phyloP scores from a whole-genome alignment of 139 green algal genomes.

The Pedinophyceae sp. region DNA sequence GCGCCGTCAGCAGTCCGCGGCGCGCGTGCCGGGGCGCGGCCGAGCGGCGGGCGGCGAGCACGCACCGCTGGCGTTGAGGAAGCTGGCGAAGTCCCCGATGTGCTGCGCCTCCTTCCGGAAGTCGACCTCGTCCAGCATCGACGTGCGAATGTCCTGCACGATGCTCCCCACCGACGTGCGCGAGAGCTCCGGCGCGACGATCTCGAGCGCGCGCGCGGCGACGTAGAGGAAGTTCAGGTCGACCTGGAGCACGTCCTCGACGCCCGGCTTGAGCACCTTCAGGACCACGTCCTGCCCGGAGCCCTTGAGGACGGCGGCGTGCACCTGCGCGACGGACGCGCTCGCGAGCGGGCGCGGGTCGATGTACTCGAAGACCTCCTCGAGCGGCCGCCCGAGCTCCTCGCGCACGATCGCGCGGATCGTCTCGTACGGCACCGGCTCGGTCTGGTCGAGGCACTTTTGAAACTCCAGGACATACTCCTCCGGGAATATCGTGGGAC shows the following conservation, averaged over 20 bases:
- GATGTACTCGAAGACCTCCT: conserved; percentile 65
- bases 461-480: conserved; percentile 95
- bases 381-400: conserved; percentile 48
- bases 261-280: conserved; percentile 82
- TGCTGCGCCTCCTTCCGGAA: conserved; percentile 70
- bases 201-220: conserved; percentile 4
- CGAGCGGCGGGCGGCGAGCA: too few relatives aligned
- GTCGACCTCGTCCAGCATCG: conserved; percentile 85
- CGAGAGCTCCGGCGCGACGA: conserved; percentile 40
- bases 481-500: conserved; percentile 79
- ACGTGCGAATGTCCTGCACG: conserved; percentile 44
- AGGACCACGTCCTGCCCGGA: conserved; percentile 60
- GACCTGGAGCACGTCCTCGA: conserved; percentile 69
- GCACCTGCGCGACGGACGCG: conserved; percentile 87
- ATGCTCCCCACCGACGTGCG: conserved; percentile 61
- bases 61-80: conserved; percentile 51
- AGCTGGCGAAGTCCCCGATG: conserved; percentile 55
- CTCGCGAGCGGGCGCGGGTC: conserved; percentile 67
- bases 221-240: conserved; percentile 85
- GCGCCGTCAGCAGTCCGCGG: too few relatives aligned
- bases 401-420: conserved; percentile 50
- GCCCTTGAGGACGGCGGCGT: conserved; percentile 55
- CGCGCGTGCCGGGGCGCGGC: too few relatives aligned
- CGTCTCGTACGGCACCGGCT: conserved; percentile 49
- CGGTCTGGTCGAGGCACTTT: conserved; percentile 82